These are phyloP conservation scores for Butyriboletus loyo DNA, from an alignment of 768 basidiomycete genomes.

Conservation along the genomic window DNA sequence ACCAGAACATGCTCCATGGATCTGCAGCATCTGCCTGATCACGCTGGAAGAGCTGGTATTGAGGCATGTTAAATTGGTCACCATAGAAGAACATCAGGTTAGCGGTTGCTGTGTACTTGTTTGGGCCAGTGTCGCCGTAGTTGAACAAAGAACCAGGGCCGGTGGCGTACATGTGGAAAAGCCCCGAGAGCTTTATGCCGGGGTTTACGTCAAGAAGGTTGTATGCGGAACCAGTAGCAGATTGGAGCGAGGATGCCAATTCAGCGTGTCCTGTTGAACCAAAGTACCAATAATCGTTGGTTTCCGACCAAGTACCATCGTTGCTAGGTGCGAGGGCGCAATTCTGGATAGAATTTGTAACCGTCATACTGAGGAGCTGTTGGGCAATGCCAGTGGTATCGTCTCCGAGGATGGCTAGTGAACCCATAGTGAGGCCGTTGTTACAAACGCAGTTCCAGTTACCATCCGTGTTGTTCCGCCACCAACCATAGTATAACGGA, in stretches of 20 bases:
- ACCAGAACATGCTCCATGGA: constrained; percentile 93
- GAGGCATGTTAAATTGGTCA: constrained; percentile 61
- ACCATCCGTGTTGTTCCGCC: constrained; percentile 67
- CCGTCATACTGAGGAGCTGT: constrained; percentile 61
- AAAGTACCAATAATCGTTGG: constrained; percentile 94
- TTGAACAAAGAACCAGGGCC: constrained; percentile 87
- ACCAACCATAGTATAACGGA: constrained; percentile 61
- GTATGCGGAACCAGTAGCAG: constrained; percentile 83
- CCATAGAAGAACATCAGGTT: constrained; percentile 84
- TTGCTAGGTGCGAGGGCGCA: constrained; percentile 60
- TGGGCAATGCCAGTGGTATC: constrained; percentile 71
- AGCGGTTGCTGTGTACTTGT: constrained; percentile 93
- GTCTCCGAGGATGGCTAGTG: constrained; percentile 87
- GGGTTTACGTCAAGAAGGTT: constrained; percentile 69
- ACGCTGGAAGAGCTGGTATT: constrained; percentile 86
- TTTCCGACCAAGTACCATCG: constrained; percentile 94
- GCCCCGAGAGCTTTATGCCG: constrained; percentile 67
- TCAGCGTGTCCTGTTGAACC: constrained; percentile 90
- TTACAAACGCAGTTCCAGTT: constrained; percentile 99
- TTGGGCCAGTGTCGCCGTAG: constrained; percentile 63
- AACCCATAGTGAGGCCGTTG: constrained; percentile 80
- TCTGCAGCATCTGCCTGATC: constrained; percentile 81
- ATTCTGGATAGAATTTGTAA: constrained; percentile 72
- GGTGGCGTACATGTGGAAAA: constrained; percentile 85
- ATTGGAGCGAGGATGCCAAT: constrained; percentile 75